Conservation (phyloP, 345 rosid species). For the Ailanthus altissimus region DNA sequence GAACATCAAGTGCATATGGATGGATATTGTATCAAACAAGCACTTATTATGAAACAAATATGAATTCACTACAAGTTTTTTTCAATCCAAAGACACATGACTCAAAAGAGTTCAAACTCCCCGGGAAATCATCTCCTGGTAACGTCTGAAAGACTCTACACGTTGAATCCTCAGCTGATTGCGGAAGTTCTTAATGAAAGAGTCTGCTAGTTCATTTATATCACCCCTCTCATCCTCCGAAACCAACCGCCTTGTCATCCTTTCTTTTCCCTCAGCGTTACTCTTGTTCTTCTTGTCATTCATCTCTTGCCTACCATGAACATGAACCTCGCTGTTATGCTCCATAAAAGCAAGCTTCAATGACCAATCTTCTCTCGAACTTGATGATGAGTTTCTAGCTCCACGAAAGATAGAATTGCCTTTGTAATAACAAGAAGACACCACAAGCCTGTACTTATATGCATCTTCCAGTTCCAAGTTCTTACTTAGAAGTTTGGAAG, state of each 20-base stretch:
- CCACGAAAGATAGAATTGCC: no score
- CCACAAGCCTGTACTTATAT: neutral
- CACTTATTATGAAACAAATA: no score
- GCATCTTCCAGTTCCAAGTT: neutral
- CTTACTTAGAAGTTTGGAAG: neutral
- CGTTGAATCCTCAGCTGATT: constrained; percentile 15
- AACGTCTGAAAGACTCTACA: neutral
- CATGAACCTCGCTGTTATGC: neutral
- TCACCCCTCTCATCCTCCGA: constrained; percentile 10
- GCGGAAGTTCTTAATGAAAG: constrained; percentile 31
- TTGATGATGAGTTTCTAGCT: neutral
- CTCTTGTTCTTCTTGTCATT: neutral
- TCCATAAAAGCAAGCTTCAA: no score
- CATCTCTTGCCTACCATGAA: neutral
- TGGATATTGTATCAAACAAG: no score
- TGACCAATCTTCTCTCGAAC: neutral
- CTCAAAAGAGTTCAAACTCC: neutral
- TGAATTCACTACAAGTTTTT: neutral
- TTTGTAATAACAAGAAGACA: no score
- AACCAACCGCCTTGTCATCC: neutral
- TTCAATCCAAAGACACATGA: neutral
- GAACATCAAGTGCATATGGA: no score
- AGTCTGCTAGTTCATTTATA: constrained; percentile 28
- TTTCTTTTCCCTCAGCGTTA: neutral
- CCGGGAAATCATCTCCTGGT: neutral